A percentile compares a stretch with the other conserved stretches of the same genome.
These are phyloP conservation scores for Zygotorulaspora chibaensis DNA, from an alignment of 805 yeast species.

Conservation along the genomic window DNA sequence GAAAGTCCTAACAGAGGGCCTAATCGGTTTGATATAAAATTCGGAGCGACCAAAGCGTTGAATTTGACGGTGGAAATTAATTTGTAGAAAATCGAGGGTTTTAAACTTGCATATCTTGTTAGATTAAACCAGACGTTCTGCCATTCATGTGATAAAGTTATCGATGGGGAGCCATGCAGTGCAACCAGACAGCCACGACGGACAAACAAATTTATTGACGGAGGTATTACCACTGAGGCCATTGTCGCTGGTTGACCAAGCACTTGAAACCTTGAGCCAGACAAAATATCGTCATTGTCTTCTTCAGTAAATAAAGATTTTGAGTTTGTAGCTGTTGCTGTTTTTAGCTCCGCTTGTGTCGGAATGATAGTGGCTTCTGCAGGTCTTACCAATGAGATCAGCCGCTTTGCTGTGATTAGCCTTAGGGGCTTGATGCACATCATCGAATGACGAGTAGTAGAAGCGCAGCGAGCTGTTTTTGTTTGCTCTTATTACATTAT, in stretches of 20 bases:
- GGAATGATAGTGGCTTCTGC: constrained; percentile 20
- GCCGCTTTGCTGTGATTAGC: constrained; percentile 11
- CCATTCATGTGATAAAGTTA: constrained; percentile 24
- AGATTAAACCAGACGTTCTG: constrained; percentile 22
- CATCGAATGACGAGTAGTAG: neutral
- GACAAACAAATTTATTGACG: constrained; percentile 23
- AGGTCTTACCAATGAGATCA: constrained; percentile 23
- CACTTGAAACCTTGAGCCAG: constrained; percentile 16
- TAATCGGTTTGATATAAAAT: constrained; percentile 16
- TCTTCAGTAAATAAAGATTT: constrained; percentile 17
- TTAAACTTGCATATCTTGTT: constrained; percentile 17
- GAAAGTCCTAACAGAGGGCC: constrained; percentile 19
- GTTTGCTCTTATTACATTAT: too few species aligned
- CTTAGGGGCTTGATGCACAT: neutral
- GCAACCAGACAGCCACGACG: constrained; percentile 30
- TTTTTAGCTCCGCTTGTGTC: constrained; percentile 15
- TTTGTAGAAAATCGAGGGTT: constrained; percentile 22
- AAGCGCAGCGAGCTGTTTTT: too few species aligned
- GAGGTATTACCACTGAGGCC: constrained; percentile 22
- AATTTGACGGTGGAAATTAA: constrained; percentile 16
- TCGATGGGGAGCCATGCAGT: constrained; percentile 17
- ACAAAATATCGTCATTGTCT: constrained; percentile 5
- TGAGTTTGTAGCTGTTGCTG: constrained; percentile 15
- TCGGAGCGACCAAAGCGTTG: constrained; percentile 27
- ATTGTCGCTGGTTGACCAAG: constrained; percentile 27